Conservation (phyloP, 352 stramenopile species). For the Phytophthora colocasiae region DNA sequence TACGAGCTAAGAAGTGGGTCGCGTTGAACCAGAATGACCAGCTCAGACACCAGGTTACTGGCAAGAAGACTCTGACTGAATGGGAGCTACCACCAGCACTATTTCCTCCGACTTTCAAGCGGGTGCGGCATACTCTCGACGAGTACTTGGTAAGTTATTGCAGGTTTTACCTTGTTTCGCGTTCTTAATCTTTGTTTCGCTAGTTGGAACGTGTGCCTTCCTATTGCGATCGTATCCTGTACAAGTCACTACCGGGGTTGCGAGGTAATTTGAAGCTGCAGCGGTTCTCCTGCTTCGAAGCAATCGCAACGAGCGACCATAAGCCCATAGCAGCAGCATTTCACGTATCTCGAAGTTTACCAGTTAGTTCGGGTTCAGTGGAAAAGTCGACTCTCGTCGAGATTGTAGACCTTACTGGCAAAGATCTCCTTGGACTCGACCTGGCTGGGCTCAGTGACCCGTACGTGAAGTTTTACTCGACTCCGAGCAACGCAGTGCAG, state of each 20-base stretch:
- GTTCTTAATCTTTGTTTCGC: background rate
- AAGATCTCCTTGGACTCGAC: slow-evolving; percentile 77
- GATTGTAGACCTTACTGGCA: slow-evolving; percentile 63
- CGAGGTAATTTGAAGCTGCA: slow-evolving; percentile 59
- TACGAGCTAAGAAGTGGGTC: slow-evolving; percentile 70
- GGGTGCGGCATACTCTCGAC: slow-evolving; percentile 56
- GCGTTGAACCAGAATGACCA: slow-evolving; percentile 81
- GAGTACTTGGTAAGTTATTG: slow-evolving; percentile 36
- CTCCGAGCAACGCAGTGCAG: slow-evolving; percentile 59
- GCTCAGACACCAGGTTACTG: slow-evolving; percentile 69
- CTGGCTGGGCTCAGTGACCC: slow-evolving; percentile 80
- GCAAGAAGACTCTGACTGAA: slow-evolving; percentile 57
- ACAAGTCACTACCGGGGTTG: slow-evolving; percentile 79
- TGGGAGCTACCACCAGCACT: slow-evolving; percentile 71
- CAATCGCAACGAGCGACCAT: slow-evolving; percentile 84
- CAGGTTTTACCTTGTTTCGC: background rate
- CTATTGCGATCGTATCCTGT: slow-evolving; percentile 86
- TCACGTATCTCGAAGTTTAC: slow-evolving; percentile 45
- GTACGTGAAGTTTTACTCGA: slow-evolving; percentile 85
- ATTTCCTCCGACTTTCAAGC: slow-evolving; percentile 89
- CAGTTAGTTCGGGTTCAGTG: slow-evolving; percentile 29
- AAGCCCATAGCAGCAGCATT: slow-evolving; percentile 81
- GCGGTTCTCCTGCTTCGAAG: slow-evolving; percentile 64
- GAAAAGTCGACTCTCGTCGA: slow-evolving; percentile 60
- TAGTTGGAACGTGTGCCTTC: slow-evolving; percentile 81